Evolutionary conservation across 1,139 yeast species (phyloP).

Genomic region (Oligophagozyma castellii): DNA sequence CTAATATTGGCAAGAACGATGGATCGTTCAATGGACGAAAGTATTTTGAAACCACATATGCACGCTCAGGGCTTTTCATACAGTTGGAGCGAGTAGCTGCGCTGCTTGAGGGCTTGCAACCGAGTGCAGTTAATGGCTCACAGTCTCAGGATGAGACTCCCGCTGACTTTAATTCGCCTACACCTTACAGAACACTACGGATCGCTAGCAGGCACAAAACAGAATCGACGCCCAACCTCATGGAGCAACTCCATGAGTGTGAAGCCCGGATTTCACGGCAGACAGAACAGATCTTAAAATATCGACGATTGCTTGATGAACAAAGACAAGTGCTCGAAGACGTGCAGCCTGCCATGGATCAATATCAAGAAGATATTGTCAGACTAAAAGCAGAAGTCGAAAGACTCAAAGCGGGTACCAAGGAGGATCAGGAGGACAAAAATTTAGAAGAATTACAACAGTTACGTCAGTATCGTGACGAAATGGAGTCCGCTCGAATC

Average conservation of each 20-base stretch:
- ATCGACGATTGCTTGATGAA: conserved; percentile 20
- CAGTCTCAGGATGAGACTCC: conserved; percentile 1
- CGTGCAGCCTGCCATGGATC: conserved; percentile 22
- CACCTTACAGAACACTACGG: conserved; percentile 10
- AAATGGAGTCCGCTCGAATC: conserved; percentile 7
- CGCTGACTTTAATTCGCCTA: conserved; percentile 15
- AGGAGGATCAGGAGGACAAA: conserved; percentile 8
- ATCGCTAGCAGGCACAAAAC: conserved; percentile 4
- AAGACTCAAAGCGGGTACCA: too few relatives aligned
- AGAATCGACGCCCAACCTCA: neutral
- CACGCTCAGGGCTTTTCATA: conserved; percentile 62
- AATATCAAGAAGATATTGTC: conserved; percentile 15
- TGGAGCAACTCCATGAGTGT: conserved; percentile 1
- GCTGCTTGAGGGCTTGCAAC: conserved; percentile 12
- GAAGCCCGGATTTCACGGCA: conserved; percentile 5
- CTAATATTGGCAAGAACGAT: conserved; percentile 60
- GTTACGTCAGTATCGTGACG: conserved; percentile 4
- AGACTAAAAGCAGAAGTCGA: conserved; percentile 13
- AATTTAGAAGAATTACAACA: conserved; percentile 4
- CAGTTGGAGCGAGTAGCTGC: conserved; percentile 47
- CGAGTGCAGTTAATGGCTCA: neutral
- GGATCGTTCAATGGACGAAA: conserved; percentile 51
- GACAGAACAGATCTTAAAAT: conserved; percentile 14
- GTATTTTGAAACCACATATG: conserved; percentile 50
- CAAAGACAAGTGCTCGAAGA: conserved; percentile 23